These are phyloP conservation scores for Bipolaris gigantea DNA, from an alignment of 2,329 filamentous ascomycete genomes.

Conservation along the genomic window DNA sequence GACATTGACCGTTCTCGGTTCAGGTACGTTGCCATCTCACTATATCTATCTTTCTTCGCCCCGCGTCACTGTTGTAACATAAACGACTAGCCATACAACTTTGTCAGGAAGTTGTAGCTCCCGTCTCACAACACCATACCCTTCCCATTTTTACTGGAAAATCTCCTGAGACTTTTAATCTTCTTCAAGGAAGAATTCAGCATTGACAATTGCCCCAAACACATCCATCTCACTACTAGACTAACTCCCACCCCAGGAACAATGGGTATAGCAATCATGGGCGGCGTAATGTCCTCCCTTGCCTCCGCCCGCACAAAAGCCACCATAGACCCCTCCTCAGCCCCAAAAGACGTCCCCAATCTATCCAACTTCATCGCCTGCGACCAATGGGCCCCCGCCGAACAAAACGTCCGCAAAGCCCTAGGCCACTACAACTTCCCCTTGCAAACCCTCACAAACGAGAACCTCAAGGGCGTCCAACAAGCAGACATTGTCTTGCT, in stretches of 20 bases:
- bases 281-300: constrained; percentile 75
- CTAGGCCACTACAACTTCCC: constrained; percentile 64
- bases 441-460: constrained; percentile 69
- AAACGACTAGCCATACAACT: not conserved
- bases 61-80: not conserved
- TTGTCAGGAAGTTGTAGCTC: not conserved
- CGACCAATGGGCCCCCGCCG: constrained; percentile 70
- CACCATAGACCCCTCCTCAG: constrained; percentile 46
- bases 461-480: constrained; percentile 69
- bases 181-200: not conserved
- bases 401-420: constrained; percentile 66
- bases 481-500: constrained; percentile 75
- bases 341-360: constrained; percentile 43
- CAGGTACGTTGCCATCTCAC: constrained; percentile 62
- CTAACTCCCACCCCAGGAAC: constrained; percentile 58
- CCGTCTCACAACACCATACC: too few species aligned
- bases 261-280: constrained; percentile 83
- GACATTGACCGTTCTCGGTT: constrained; percentile 79
- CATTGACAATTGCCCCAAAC: too few species aligned
- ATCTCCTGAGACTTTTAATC: not conserved
- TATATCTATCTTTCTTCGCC: not conserved
- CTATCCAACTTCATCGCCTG: constrained; percentile 80
- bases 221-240: not conserved
- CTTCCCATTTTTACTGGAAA: not conserved
- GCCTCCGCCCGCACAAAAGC: constrained; percentile 45